A percentile compares a stretch with the other conserved stretches of the same genome.
Conservation (phyloP, 352 stramenopile species). For the Pythium periplocum region DNA sequence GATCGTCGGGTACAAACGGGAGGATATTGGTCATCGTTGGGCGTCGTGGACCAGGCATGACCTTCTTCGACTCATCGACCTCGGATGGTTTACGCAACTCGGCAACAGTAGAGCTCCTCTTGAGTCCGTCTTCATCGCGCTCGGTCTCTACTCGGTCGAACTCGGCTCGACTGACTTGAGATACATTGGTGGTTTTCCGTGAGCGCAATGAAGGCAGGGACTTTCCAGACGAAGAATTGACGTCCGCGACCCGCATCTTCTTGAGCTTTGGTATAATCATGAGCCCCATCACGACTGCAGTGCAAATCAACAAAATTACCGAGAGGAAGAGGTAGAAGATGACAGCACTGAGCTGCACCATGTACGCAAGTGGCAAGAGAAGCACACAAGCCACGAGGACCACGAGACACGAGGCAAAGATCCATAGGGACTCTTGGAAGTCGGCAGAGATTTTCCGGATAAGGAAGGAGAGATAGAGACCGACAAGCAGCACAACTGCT, state of each 20-base stretch:
- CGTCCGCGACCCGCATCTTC: neutral
- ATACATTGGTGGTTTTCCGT: neutral
- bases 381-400: slow-evolving; percentile 35
- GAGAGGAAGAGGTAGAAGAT: slow-evolving; percentile 34
- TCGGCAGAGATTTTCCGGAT: slow-evolving; percentile 44
- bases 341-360: slow-evolving; percentile 29
- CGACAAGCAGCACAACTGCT: slow-evolving; percentile 29
- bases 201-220: neutral
- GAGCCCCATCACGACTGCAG: slow-evolving; percentile 24
- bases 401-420: slow-evolving; percentile 37
- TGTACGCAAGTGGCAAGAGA: slow-evolving; percentile 36
- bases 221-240: neutral
- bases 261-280: slow-evolving; percentile 32
- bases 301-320: slow-evolving; percentile 22
- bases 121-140: too few relatives aligned
- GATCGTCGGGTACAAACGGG: too few relatives aligned
- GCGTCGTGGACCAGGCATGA: too few relatives aligned
- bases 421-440: slow-evolving; percentile 51
- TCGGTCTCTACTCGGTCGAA: too few relatives aligned
- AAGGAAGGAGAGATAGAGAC: slow-evolving; percentile 39
- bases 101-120: too few relatives aligned
- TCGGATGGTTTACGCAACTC: too few relatives aligned
- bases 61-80: too few relatives aligned
- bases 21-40: too few relatives aligned
- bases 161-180: neutral